Base-by-base conservation (phyloP, 768 basidiomycete genomes). In the Agrocybe pediades region DNA sequence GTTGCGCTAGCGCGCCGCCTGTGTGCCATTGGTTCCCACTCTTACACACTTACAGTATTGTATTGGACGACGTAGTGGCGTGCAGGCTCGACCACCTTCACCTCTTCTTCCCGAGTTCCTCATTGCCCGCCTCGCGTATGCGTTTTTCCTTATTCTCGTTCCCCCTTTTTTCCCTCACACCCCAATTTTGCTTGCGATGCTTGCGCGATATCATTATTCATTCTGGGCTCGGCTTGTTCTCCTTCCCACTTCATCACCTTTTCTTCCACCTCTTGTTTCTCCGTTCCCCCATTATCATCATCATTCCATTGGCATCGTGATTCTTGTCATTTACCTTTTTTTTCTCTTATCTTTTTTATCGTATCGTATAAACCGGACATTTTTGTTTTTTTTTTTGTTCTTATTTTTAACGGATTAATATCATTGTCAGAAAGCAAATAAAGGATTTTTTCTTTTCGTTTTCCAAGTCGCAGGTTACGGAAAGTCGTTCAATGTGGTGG, bases 131-230 rank as follows among this genome's bases (percentile, higher is more conserved):
- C 33, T 36, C 33, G 33, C n/a, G 33, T 36, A 36, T 36, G 5
- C 33, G 33, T 36, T 30, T 30, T 45, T 26, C 26, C 44, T 45
- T 25, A 6, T 25, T 45, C 26, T n/a, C 44, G 27, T 9, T 25
- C 44, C 23, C 15, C 29, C 44, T 40, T 6, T 17, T 41, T n/a
- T 26, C 27, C 49, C 15, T 39, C 47, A 19, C n/a, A 1, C 36
- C 36, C 25, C 48, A 1, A 20, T 13, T 3, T 40, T 36, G 8
- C 19, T 49, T 23, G 26, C 33, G 39, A 36, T 49, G 49, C 13
- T 53, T 49, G 47, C 46, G 23, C 23, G 33, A 30, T 54, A 54
- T 55, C 54, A 49, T 55, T 55, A 55, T 55, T 55, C 29, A 24
- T 44, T 55, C 47, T 49, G 48, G 44, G 44, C 42, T 55, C 29